Conservation (phyloP, 2,329 filamentous ascomycete species). For the Celoporthe dispersa region DNA sequence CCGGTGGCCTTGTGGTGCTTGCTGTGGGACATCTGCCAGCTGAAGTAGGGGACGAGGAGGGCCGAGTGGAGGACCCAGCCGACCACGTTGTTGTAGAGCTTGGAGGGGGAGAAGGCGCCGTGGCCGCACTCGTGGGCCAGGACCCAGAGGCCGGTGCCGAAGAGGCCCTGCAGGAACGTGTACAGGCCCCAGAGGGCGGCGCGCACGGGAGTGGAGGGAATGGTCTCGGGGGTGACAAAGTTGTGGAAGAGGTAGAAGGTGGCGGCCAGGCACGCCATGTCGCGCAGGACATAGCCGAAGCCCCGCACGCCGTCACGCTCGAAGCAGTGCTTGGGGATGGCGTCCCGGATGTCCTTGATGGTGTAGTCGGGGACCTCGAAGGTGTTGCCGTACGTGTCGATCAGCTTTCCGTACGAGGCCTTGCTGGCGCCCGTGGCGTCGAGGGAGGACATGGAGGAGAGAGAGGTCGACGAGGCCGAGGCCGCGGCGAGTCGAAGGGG, state of each 20-base stretch:
- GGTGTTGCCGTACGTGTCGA: slow-evolving; percentile 93
- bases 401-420: slow-evolving; percentile 64
- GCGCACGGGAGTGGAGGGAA: slow-evolving; percentile 72
- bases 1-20: slow-evolving; percentile 99
- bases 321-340: slow-evolving; percentile 97
- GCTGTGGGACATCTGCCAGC: slow-evolving; percentile 98
- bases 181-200: slow-evolving; percentile 67
- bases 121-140: slow-evolving; percentile 98
- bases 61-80: slow-evolving; percentile 90
- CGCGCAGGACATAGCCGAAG: slow-evolving; percentile 82
- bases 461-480: slow-evolving; percentile 83
- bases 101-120: slow-evolving; percentile 93
- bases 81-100: slow-evolving; percentile 85
- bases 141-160: slow-evolving; percentile 94
- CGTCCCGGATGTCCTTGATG: slow-evolving; percentile 96
- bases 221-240: slow-evolving; percentile 82
- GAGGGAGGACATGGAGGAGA: slow-evolving; percentile 83
- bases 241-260: slow-evolving; percentile 90
- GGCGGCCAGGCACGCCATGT: slow-evolving; percentile 70
- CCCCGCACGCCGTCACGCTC: slow-evolving; percentile 79
- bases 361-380: slow-evolving; percentile 95
- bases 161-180: slow-evolving; percentile 86
- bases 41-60: slow-evolving; percentile 95
- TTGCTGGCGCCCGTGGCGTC: slow-evolving; percentile 47
- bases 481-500: slow-evolving; percentile 63